phyloP scores from a whole-genome alignment of 306 rosid species.

The Rubus parviflorus region DNA sequence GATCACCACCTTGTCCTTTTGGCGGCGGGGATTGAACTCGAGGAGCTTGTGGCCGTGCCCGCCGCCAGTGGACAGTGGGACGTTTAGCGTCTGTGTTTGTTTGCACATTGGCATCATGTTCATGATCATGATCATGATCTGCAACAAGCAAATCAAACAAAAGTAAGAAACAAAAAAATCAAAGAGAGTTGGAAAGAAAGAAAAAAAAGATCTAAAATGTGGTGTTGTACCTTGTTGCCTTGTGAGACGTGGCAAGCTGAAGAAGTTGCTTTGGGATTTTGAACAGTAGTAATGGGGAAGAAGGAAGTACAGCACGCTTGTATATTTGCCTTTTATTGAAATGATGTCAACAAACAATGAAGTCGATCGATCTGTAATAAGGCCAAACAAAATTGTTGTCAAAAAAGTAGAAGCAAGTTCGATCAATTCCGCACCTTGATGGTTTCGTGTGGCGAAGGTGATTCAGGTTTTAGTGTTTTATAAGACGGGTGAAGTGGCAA shows the following conservation, averaged over 20 bases:
- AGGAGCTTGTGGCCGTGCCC: conserved; percentile 27
- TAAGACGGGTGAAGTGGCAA: conserved; percentile 8
- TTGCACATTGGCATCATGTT: conserved; percentile 39
- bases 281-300: not conserved
- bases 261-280: not conserved
- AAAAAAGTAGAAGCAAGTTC: conserved; percentile 5
- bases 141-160: not conserved
- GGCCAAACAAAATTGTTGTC: not conserved
- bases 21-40: conserved; percentile 33
- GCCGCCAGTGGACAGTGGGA: conserved; percentile 30
- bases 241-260: conserved; percentile 19
- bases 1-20: conserved; percentile 70
- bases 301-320: not conserved
- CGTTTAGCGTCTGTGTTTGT: conserved; percentile 34
- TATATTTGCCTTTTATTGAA: conserved; percentile 3
- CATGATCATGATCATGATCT: not conserved
- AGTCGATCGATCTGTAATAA: not conserved
- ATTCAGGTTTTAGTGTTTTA: conserved; percentile 5
- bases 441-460: conserved; percentile 16
- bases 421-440: not conserved
- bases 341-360: not conserved
- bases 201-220: too few relatives aligned
- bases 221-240: not conserved
- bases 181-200: not conserved
- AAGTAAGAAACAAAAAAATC: not conserved